Evolutionary conservation across 805 yeast species (phyloP), one percentile per base, ranked within the genome.

Genomic region (Candida yuanshanica): DNA sequence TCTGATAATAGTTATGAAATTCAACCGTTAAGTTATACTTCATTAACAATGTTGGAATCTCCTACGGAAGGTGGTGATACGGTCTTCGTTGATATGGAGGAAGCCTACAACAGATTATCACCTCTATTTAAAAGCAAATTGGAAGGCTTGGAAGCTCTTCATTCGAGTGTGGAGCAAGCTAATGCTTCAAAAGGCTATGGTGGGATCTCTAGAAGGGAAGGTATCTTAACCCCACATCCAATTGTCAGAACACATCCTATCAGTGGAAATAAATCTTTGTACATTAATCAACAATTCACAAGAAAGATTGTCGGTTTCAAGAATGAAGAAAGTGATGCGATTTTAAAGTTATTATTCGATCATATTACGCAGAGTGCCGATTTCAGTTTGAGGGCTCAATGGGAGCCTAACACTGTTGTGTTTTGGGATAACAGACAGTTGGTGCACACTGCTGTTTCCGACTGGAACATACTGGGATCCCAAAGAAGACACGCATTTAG

Each of bases 201-300:
- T 42, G 66, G 66, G 40, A 63, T 77, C 41, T 78, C 69, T 48
- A 69, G 80, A 57, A 74, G 69, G 44, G 41, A 44, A 16, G 52
- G 52, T 9, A 37, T 53, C 16, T 37, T 48, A 8, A 48, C 44
- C 5, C 20, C 31, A 5, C 85, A 79, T 58, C 83, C 83, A 3
- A 48, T 79, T 20, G 70, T 79, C 26, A 70, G 83, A 62, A 75
- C 82, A 31, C 80, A 80, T 50, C 84, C 85, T 9, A 80, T 72
- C 12, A 78, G 83, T 22, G 82, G 82, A 34, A 69, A 77, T 75
- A 79, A 79, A 58, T 63, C 79, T 1, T 60, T 79, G 47, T 78
- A 64, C 45, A 75, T 77, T 33, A 76, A 77, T 59, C 66, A 77
- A 36, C 61, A 66, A 17, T 67, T 68, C 69, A 76, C 80, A 12